Percentiles rank a stretch among this genome's conserved stretches.
Evolutionary conservation across 1,284 basidiomycete species (phyloP).

Genomic region (Farysia itapuensis): DNA sequence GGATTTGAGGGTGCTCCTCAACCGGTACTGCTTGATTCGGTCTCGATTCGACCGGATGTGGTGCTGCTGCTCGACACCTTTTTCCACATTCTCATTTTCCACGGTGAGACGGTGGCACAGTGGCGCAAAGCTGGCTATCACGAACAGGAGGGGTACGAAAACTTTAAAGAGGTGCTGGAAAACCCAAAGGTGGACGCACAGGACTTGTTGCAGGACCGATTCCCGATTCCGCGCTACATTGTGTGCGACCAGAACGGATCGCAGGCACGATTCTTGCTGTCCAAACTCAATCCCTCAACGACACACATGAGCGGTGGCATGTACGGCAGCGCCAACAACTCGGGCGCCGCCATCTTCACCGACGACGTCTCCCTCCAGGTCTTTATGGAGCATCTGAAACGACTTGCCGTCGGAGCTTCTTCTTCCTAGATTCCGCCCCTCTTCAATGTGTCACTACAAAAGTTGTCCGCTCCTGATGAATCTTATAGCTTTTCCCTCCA

Average conservation of each 20-base stretch:
- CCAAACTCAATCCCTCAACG: constrained; percentile 95
- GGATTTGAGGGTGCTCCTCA: constrained; percentile 86
- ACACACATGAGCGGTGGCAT: constrained; percentile 82
- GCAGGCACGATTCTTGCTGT: constrained; percentile 94
- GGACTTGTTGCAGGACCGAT: constrained; percentile 89
- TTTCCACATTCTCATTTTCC: constrained; percentile 99
- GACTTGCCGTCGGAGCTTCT: constrained; percentile 55
- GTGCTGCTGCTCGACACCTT: constrained; percentile 98
- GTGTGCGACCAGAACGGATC: constrained; percentile 96
- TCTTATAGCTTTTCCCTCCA: no score
- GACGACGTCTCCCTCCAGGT: constrained; percentile 75
- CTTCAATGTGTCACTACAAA: no score
- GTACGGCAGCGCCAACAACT: constrained; percentile 62
- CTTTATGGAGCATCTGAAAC: constrained; percentile 62
- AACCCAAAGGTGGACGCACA: constrained; percentile 70
- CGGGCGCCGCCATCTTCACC: constrained; percentile 92
- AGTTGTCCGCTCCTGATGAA: no score
- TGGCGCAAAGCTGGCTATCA: constrained; percentile 99
- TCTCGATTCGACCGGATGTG: constrained; percentile 95
- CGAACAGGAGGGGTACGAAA: constrained; percentile 98
- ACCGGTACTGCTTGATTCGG: constrained; percentile 92
- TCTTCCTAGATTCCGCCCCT: constrained; percentile 38
- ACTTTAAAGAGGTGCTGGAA: constrained; percentile 92
- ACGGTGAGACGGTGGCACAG: constrained; percentile 92
- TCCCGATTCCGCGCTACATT: constrained; percentile 96